phyloP scores from a whole-genome alignment of 176 grass and related monocot genomes.

The Zea luxurians region DNA sequence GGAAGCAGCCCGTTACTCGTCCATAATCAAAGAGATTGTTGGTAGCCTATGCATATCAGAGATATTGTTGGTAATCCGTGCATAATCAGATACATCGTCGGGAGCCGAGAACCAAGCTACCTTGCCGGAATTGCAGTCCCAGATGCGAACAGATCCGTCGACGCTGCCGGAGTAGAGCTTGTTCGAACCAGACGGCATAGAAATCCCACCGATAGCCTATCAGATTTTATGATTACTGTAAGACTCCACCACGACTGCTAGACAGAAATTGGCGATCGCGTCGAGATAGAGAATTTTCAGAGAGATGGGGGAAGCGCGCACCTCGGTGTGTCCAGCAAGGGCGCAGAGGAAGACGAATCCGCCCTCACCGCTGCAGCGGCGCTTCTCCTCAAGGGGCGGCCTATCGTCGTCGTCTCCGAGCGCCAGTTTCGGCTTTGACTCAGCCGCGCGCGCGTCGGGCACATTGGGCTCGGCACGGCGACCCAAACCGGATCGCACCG shows the following conservation, averaged over 20 bases:
- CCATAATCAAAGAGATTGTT: neutral
- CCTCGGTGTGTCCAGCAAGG: conserved; percentile 46
- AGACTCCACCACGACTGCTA: neutral
- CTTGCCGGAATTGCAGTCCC: conserved; percentile 45
- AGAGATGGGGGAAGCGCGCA: neutral
- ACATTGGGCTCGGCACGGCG: conserved; percentile 9
- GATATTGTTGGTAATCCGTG: too few relatives aligned
- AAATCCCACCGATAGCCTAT: conserved; percentile 44
- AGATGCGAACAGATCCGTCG: conserved; percentile 46
- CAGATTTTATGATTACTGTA: neutral
- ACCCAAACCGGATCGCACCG: neutral
- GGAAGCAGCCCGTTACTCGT: conserved; percentile 1
- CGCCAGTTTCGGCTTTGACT: neutral
- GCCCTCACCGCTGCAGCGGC: neutral
- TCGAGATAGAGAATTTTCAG: neutral
- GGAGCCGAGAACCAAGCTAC: conserved; percentile 42
- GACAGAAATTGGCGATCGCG: neutral
- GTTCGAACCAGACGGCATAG: conserved; percentile 39
- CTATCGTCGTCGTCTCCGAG: neutral
- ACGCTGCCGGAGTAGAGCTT: conserved; percentile 48
- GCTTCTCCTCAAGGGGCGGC: neutral
- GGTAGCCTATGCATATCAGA: neutral
- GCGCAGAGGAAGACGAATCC: conserved; percentile 39
- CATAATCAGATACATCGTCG: conserved; percentile 14
- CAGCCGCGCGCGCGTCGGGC: neutral